phyloP scores from a whole-genome alignment of 2,329 filamentous ascomycete species.

The Epichloe bromicola region DNA sequence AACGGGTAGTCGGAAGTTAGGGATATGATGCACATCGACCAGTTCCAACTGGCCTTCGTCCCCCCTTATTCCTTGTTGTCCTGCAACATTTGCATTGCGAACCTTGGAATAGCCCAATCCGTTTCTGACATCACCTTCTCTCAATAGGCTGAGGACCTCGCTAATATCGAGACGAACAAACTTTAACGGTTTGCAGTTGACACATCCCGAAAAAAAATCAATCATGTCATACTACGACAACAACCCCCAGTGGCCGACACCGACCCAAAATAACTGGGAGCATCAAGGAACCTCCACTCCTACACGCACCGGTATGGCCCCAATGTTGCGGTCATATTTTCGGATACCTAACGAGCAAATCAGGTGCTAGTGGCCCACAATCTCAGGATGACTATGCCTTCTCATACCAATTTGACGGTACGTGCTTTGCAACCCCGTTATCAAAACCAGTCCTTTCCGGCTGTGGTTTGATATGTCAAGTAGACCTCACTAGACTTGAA shows the following conservation, averaged over 20 bases:
- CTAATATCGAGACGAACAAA: background rate
- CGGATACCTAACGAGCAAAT: slow-evolving; percentile 7
- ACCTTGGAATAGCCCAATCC: background rate
- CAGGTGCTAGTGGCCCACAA: slow-evolving; percentile 64
- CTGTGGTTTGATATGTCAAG: background rate
- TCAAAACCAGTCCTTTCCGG: background rate
- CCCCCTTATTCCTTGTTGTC: background rate
- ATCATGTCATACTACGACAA: slow-evolving; percentile 35
- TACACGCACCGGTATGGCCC: slow-evolving; percentile 25
- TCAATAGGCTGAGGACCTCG: background rate
- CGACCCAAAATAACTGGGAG: slow-evolving; percentile 31
- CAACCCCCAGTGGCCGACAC: slow-evolving; percentile 27
- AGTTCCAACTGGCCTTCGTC: background rate
- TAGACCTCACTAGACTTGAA: background rate
- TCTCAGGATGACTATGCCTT: slow-evolving; percentile 72
- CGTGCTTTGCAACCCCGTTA: slow-evolving; percentile 22
- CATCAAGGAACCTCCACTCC: slow-evolving; percentile 29
- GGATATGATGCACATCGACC: background rate
- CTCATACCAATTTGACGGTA: slow-evolving; percentile 81
- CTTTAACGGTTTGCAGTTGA: background rate
- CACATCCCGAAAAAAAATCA: background rate
- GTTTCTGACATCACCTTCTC: background rate
- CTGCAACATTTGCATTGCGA: background rate
- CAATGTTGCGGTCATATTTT: background rate
- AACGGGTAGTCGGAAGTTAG: background rate